These are phyloP conservation scores for Corylus americana DNA, from an alignment of 306 rosid species.

Conservation along the genomic window DNA sequence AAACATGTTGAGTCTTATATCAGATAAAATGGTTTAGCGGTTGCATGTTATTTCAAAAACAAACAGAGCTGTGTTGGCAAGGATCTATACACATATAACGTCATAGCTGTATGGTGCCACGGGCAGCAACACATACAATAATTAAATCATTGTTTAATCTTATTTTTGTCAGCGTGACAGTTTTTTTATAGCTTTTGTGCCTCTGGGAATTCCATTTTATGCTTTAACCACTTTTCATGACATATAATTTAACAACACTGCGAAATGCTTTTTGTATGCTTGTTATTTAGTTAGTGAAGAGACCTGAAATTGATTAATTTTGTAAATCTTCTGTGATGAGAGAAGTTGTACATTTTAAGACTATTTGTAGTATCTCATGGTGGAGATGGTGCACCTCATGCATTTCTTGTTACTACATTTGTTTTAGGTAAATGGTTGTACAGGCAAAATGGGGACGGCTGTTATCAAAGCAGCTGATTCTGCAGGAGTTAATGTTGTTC, in stretches of 20 bases:
- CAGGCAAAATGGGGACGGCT: conserved; percentile 90
- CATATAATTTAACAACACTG: not conserved
- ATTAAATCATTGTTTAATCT: not conserved
- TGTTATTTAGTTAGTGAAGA: not conserved
- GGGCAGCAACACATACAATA: not conserved
- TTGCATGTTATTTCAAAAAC: not conserved
- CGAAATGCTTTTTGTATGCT: not conserved
- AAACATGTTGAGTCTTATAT: not conserved
- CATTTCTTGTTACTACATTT: conserved; percentile 7
- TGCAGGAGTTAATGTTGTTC: conserved; percentile 80
- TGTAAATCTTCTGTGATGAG: not conserved
- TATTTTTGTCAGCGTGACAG: not conserved
- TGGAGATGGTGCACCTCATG: conserved; percentile 1
- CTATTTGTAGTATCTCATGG: conserved; percentile 1
- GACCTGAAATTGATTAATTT: no score
- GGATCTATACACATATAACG: not conserved
- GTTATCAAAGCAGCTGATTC: conserved; percentile 79
- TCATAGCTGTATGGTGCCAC: not conserved
- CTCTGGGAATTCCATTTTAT: not conserved
- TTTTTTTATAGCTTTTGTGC: not conserved
- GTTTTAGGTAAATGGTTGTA: conserved; percentile 77
- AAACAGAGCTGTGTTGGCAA: not conserved
- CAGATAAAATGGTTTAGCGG: not conserved
- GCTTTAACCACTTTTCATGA: not conserved
- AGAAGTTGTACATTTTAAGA: not conserved